A percentile compares a stretch with the other conserved stretches of the same genome.
These are phyloP conservation scores for Rhexocercosporidium sp. DNA, from an alignment of 2,329 filamentous ascomycete species.

Conservation along the genomic window DNA sequence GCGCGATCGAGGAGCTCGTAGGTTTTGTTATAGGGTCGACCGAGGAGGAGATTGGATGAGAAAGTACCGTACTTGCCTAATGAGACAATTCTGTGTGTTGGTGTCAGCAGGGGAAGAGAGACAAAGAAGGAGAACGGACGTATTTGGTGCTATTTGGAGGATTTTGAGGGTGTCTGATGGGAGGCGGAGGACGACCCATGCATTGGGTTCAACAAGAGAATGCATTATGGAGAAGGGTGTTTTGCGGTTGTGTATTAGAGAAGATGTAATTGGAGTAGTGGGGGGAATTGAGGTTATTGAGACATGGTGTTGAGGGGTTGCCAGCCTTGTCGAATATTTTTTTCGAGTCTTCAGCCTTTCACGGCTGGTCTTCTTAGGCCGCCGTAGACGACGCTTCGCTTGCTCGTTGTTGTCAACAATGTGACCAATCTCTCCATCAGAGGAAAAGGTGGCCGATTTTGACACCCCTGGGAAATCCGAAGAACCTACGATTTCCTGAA, in stretches of 20 bases:
- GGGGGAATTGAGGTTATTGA: background rate
- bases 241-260: background rate
- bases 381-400: background rate
- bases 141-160: slow-evolving; percentile 64
- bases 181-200: slow-evolving; percentile 64
- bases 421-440: no score
- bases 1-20: slow-evolving; percentile 83
- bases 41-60: slow-evolving; percentile 84
- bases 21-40: slow-evolving; percentile 89
- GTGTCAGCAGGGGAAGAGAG: slow-evolving; percentile 26
- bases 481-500: no score
- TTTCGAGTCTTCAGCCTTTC: slow-evolving; percentile 15
- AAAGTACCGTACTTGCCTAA: slow-evolving; percentile 94
- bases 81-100: slow-evolving; percentile 71
- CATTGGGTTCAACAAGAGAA: slow-evolving; percentile 57
- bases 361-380: background rate
- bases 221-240: slow-evolving; percentile 34
- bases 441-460: no score
- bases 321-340: slow-evolving; percentile 25
- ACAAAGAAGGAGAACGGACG: slow-evolving; percentile 49
- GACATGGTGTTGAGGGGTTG: background rate
- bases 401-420: background rate
- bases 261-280: background rate
- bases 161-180: slow-evolving; percentile 63
- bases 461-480: no score